These are phyloP conservation scores for Leptographium galeiforme DNA, from an alignment of 2,329 filamentous ascomycete species.

Conservation along the genomic window DNA sequence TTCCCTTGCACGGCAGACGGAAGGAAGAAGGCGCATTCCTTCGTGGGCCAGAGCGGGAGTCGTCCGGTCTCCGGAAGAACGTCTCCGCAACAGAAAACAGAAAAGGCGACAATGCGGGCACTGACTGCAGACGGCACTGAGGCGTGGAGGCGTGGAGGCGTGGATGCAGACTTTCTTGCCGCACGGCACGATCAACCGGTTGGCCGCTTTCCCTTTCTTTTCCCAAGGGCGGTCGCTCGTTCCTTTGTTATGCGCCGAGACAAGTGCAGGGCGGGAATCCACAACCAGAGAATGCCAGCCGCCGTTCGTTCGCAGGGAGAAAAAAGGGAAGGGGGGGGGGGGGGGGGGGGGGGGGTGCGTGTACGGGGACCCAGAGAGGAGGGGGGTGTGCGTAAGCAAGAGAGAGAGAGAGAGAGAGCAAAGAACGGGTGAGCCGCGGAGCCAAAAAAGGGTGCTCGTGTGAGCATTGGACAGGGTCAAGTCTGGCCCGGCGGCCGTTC, in stretches of 20 bases:
- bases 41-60: background rate
- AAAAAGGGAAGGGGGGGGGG: no score
- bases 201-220: background rate
- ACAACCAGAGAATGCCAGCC: background rate
- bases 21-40: background rate
- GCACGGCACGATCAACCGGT: conserved; percentile 4
- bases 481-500: background rate
- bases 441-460: background rate
- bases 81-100: no score
- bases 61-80: conserved; percentile 1
- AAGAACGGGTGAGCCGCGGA: background rate
- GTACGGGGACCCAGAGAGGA: background rate
- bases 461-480: background rate
- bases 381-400: background rate
- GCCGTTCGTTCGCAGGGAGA: background rate
- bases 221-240: background rate
- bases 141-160: no score
- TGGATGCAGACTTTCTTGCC: background rate
- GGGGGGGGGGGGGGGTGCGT: background rate
- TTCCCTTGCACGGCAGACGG: background rate
- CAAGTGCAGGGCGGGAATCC: background rate
- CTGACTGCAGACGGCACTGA: no score
- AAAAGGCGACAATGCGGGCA: background rate
- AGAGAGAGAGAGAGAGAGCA: no score
- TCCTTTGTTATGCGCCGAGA: background rate